Evolutionary conservation across 768 basidiomycete genomes (phyloP), one percentile per base, ranked within the genome.

Genomic region (Pleurotus ostreatus): DNA sequence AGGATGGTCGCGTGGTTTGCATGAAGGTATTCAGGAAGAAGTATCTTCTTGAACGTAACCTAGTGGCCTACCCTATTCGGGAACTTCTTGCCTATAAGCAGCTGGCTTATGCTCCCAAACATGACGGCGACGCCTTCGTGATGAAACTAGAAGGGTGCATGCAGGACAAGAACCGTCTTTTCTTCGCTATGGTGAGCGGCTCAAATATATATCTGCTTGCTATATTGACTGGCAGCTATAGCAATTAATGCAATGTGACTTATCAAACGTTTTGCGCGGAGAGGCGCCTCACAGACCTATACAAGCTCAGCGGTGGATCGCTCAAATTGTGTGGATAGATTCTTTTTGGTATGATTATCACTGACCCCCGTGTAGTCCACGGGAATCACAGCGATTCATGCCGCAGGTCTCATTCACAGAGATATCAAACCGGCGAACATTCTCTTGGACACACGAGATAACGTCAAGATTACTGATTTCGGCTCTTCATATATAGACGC

Each of bases 391-490:
- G 65, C 70, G 41, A 66, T 89, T 41, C 85, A 88, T 60, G 68
- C 68, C 22, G 76, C 83, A 65, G 84, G 84, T 43, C 80, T 88
- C 54, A 77, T 88, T 30, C 85, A 88, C 66, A 77, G 85, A 12
- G 85, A 88, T 59, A 77, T 89, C 55, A 88, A 89, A 62, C 78
- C 84, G 2, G 83, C 83, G 70, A 88, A 89, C 57, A 77, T 89
- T 43, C 75, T 89, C n/a, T 71, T 88, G 49, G 77, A 78, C 58
- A 59, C 56, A 5, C 63, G 62, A 3, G 68, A 68, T 48, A 77
- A 78, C 38, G 61, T 78, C 18, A 70, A 71, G 22, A 74, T 79
- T 15, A 64, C 71, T 2, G 78, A 77, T 55, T 75, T 79, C 46
- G 78, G 74, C 2, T 66, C 71, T 7, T 65, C 73, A 4, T 70